Base-by-base conservation (phyloP, 139 green algal genomes). In the Nannochloris sp. region DNA sequence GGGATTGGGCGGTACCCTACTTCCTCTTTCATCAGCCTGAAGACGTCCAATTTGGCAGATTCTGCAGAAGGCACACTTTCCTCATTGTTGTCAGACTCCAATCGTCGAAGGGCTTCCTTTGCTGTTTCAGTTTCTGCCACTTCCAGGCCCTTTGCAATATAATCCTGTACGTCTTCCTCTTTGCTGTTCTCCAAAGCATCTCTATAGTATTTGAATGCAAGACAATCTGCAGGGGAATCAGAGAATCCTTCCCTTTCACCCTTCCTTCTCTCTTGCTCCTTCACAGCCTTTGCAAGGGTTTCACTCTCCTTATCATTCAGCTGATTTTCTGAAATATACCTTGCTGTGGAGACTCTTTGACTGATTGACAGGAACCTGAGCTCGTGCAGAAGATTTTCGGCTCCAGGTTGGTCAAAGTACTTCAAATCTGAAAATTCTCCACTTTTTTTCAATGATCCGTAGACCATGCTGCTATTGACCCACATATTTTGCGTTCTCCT, bases 131-230 rank as follows among this genome's bases (percentile, higher is more conserved):
- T 85, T 4, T 69, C 62, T 5, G 68, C 84, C 29, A 72, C 62
- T n/a, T 65, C 37, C 62, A 87, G 49, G 2, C 78, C 85, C 57
- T 77, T 68, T 23, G 72, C 30, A n/a, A 86, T 37, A 20, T 65
- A 82, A 17, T 49, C 49, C 25, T 78, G 50, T 2, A 58, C 49
- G 1, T 82, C 74, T 50, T 80, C 67, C 37, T 76, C 50, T 25
- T 67, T 69, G 6, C 75, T 65, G 68, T 72, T 81, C 73, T 91
- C 85, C 20, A 78, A 12, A 6, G 84, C 81, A 55, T 94, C 85
- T 26, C 87, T 64, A 50, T 86, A 82, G 75, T 86, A 82, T 56
- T 94, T 94, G 82, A 86, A 94, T 11, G 87, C 84, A 68, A 94
- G 66, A 75, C 76, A 87, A 64, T 94, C 87, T 1, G 26, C 80